phyloP scores from a whole-genome alignment of 2,329 filamentous ascomycete genomes.

The Pseudogymnoascus verrucosus region DNA sequence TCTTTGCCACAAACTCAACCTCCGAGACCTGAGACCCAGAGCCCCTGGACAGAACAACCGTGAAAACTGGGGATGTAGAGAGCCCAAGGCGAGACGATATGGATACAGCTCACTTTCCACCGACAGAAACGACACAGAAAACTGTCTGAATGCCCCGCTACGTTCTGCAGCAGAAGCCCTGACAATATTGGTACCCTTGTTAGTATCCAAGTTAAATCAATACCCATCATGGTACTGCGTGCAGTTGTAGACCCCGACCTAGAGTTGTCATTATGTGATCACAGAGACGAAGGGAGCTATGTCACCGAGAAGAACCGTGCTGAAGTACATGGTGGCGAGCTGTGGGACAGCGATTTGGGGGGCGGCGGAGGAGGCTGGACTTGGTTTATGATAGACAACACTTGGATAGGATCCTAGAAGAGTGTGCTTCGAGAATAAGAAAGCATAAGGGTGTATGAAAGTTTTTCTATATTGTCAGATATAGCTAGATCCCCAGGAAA shows the following conservation, averaged over 20 bases:
- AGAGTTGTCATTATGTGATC: neutral
- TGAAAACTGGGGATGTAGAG: neutral
- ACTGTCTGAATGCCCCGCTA: neutral
- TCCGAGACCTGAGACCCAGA: neutral
- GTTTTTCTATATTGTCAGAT: neutral
- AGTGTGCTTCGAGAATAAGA: neutral
- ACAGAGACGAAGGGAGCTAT: neutral
- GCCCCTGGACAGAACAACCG: neutral
- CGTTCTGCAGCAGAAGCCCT: neutral
- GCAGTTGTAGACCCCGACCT: neutral
- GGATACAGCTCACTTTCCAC: neutral
- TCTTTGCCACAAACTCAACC: neutral
- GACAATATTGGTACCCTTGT: neutral
- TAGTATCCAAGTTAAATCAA: neutral
- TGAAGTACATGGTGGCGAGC: neutral
- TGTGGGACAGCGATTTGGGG: neutral
- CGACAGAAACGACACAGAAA: neutral
- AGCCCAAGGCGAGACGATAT: neutral
- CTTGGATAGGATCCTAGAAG: neutral
- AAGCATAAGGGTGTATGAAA: neutral
- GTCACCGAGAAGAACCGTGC: neutral
- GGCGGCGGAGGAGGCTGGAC: neutral
- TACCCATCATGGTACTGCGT: neutral
- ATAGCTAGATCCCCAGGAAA: neutral
- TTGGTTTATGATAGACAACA: neutral